Percentiles rank a stretch among this genome's conserved stretches.
Conservation (phyloP, 148 eudicot species). For the Fallopia convolvulus region DNA sequence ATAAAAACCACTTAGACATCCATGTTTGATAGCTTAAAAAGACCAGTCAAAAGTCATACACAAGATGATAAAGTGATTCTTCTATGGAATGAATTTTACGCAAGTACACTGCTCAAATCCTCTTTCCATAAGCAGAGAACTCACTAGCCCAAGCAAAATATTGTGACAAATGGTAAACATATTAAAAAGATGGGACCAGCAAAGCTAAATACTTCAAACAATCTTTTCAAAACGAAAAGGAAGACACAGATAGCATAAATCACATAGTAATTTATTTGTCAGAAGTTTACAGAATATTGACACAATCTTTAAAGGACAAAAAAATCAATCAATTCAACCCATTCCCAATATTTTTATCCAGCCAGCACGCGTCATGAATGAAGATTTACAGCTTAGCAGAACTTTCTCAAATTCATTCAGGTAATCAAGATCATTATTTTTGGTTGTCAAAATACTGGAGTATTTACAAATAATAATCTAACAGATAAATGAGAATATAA, state of each 20-base stretch:
- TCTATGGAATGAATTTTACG: not conserved
- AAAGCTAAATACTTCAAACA: not conserved
- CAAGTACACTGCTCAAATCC: not conserved
- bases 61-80: not conserved
- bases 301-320: not conserved
- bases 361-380: not conserved
- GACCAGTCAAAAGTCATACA: not conserved
- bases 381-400: not conserved
- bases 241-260: not conserved
- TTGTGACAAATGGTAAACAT: not conserved
- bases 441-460: not conserved
- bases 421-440: not conserved
- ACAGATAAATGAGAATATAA: not conserved
- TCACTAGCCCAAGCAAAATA: not conserved
- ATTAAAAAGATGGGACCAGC: not conserved
- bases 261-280: not conserved
- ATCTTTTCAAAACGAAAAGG: not conserved
- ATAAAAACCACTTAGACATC: not conserved
- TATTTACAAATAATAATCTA: not conserved
- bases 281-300: not conserved
- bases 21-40: not conserved
- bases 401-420: not conserved
- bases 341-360: not conserved
- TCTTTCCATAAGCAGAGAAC: not conserved
- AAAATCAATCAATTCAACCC: not conserved